Conservation (phyloP, 1,284 basidiomycete genomes). For the Sanguinoderma infundibulare region DNA sequence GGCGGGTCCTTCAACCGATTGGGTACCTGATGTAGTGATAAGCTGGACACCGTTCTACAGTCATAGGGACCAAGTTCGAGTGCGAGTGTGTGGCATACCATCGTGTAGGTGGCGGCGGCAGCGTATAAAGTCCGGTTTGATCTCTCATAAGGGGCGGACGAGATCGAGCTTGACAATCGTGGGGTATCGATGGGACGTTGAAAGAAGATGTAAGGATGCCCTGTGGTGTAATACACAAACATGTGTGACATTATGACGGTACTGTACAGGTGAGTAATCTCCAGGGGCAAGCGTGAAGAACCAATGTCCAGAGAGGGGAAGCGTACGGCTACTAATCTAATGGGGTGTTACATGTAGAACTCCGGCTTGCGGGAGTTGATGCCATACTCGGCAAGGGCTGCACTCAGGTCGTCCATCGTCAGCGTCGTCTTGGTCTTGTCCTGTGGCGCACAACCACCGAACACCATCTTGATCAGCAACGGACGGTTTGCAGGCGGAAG, state of each 20-base stretch:
- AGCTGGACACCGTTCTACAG: too few relatives aligned
- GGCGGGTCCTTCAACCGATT: too few relatives aligned
- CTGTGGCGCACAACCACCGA: slow-evolving; percentile 39
- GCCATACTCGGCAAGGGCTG: slow-evolving; percentile 94
- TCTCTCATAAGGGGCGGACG: not conserved
- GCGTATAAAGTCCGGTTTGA: not conserved
- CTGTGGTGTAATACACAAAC: not conserved
- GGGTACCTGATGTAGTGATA: too few relatives aligned
- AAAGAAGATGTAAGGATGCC: not conserved
- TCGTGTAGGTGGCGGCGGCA: not conserved
- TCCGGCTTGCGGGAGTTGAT: slow-evolving; percentile 94
- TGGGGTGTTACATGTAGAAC: slow-evolving; percentile 72
- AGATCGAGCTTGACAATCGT: too few relatives aligned
- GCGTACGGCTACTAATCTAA: slow-evolving; percentile 8
- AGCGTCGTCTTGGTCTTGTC: slow-evolving; percentile 96
- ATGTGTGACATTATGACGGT: slow-evolving; percentile 26
- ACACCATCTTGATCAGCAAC: not conserved
- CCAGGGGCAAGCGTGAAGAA: slow-evolving; percentile 14
- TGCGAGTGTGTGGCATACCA: not conserved
- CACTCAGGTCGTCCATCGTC: slow-evolving; percentile 96
- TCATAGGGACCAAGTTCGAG: too few relatives aligned
- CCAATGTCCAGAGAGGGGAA: slow-evolving; percentile 14
- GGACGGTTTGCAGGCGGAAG: not conserved
- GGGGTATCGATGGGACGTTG: not conserved
- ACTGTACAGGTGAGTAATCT: slow-evolving; percentile 28